phyloP scores from a whole-genome alignment of 768 basidiomycete species.

The Leucosporidium yakuticum region DNA sequence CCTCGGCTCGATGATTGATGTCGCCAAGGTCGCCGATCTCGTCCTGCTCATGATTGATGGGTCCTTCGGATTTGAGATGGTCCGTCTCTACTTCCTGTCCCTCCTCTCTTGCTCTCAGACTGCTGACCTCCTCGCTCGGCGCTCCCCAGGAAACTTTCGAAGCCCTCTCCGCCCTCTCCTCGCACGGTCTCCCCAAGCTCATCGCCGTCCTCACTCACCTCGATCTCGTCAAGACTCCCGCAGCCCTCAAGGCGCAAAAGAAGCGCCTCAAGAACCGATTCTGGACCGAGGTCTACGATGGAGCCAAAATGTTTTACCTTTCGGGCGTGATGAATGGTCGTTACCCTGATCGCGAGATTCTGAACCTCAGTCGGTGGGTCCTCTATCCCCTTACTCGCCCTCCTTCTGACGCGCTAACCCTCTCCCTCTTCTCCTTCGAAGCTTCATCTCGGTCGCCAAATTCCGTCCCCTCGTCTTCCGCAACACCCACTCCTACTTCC shows the following conservation, averaged over 20 bases:
- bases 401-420: neutral
- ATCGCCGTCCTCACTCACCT: slow-evolving; percentile 93
- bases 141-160: slow-evolving; percentile 85
- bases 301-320: slow-evolving; percentile 96
- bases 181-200: slow-evolving; percentile 97
- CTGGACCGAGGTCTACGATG: slow-evolving; percentile 99
- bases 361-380: slow-evolving; percentile 70
- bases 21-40: slow-evolving; percentile 92
- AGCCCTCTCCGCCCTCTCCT: slow-evolving; percentile 92
- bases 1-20: slow-evolving; percentile 95
- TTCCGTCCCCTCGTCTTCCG: slow-evolving; percentile 95
- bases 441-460: slow-evolving; percentile 94
- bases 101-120: too few relatives aligned
- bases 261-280: slow-evolving; percentile 94
- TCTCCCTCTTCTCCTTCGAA: neutral
- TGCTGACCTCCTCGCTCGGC: slow-evolving; percentile 1
- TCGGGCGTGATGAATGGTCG: slow-evolving; percentile 95
- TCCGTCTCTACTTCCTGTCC: slow-evolving; percentile 43
- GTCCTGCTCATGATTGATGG: slow-evolving; percentile 97
- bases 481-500: slow-evolving; percentile 88
- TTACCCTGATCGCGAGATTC: slow-evolving; percentile 92
- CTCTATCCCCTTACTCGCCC: too few relatives aligned
- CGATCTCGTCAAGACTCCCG: slow-evolving; percentile 88
- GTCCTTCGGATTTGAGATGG: slow-evolving; percentile 98
- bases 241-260: slow-evolving; percentile 80